Base-by-base conservation (phyloP, 179 eudicot genomes). In the Monotropa hypopitys region DNA sequence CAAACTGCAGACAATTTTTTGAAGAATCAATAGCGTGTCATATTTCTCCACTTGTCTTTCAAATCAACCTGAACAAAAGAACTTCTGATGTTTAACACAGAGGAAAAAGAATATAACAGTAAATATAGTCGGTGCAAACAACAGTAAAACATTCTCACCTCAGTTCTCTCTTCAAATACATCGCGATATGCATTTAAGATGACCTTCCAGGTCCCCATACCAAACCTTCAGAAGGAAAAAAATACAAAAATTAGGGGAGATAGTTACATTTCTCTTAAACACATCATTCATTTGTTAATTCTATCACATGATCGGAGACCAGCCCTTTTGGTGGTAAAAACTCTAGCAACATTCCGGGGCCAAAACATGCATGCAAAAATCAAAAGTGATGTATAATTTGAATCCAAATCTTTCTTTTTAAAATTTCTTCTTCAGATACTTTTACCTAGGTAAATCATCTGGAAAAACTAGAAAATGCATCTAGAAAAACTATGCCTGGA, bases 1-100 rank as follows among this genome's bases (percentile, higher is more conserved):
- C 50, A 40, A 10, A 23, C 43, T 10, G 49, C 46, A 63, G 47
- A n/a, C 35, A 70, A 0, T 54, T n/a, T 56, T 38, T n/a, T 16
- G 20, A n/a, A 4, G 4, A 23, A n/a, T 62, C 68, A 77, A 30
- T 43, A 76, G 11, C 80, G 79, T 11, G 59, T 81, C 90, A 93
- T 9, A 78, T 93, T 93, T 76, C 98, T 84, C 97, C 97, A 93
- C 80, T 93, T 93, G 82, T 93, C 98, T 78, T 91, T 91, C 83
- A 91, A 83, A 72, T 91, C 95, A 73, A 87, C 90, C 88, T 85
- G 79, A 56, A 75, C 11, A 75, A 42, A 70, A 68, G 35, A 45
- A 81, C 42, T 35, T 70, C 63, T 28, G 1, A 54, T 35, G 42
- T 51, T 30, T 38, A 72, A 62, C 21, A 62, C 11, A 11, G 2